phyloP scores from a whole-genome alignment of 805 yeast genomes.

The Nakazawaea sp. region DNA sequence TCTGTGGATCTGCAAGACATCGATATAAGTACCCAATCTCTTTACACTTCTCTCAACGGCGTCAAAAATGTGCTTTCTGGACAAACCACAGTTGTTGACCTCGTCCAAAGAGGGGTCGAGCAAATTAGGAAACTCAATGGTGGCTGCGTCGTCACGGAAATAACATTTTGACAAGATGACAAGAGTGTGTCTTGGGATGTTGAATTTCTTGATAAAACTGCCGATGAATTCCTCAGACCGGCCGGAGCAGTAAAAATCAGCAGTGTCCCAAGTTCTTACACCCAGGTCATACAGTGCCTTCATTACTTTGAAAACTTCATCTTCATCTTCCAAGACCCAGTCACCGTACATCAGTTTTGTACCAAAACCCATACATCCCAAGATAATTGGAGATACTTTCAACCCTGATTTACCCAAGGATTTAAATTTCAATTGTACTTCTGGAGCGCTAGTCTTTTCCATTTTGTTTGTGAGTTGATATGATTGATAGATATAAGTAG shows the following conservation, averaged over 20 bases:
- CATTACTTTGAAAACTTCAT: conserved; percentile 32
- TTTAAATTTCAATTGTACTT: no score
- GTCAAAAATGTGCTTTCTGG: conserved; percentile 40
- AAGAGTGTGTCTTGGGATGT: conserved; percentile 22
- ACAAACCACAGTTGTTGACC: conserved; percentile 30
- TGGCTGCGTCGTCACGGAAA: conserved; percentile 12
- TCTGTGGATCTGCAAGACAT: conserved; percentile 52
- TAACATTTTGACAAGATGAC: conserved; percentile 22
- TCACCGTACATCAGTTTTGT: conserved; percentile 28
- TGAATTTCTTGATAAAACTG: conserved; percentile 19
- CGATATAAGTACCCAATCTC: conserved; percentile 45
- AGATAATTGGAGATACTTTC: conserved; percentile 25
- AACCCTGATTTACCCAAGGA: conserved; percentile 30
- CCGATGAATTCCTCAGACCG: conserved; percentile 20
- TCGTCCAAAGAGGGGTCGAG: conserved; percentile 4
- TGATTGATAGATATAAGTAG: no score
- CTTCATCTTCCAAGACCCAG: conserved; percentile 41
- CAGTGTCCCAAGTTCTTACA: conserved; percentile 37
- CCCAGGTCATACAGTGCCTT: conserved; percentile 39
- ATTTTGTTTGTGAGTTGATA: no score
- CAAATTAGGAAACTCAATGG: conserved; percentile 5
- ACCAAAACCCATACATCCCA: conserved; percentile 32
- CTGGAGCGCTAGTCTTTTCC: no score
- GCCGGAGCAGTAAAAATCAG: conserved; percentile 26
- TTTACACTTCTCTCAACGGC: conserved; percentile 31